These are phyloP conservation scores for Solanum paucissectum DNA, from an alignment of 257 asterid species.

Conservation along the genomic window DNA sequence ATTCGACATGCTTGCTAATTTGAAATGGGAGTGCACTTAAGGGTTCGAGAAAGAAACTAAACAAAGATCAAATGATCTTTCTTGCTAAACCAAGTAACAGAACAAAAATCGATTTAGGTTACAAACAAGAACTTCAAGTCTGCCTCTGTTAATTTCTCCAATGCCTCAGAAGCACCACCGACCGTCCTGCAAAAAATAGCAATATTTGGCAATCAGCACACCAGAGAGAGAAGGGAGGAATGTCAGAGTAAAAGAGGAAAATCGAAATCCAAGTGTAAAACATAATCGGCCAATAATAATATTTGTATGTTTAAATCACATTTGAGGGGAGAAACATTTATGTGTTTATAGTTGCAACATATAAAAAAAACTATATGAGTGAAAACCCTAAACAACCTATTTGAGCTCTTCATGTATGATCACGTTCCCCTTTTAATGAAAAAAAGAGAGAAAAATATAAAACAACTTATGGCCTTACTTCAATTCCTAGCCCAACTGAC, in stretches of 20 bases:
- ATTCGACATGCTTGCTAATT: neutral
- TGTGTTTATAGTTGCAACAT: neutral
- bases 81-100: neutral
- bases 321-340: neutral
- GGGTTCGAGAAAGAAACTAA: neutral
- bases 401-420: neutral
- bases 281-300: neutral
- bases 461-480: neutral
- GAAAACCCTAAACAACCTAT: neutral
- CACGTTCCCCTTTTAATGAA: too few species aligned
- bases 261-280: neutral
- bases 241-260: neutral
- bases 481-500: neutral
- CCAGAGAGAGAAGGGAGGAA: neutral
- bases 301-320: too few species aligned
- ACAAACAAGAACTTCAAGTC: constrained; percentile 69
- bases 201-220: neutral
- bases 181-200: constrained; percentile 44
- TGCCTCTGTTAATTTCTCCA: constrained; percentile 69
- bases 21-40: neutral
- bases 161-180: constrained; percentile 69
- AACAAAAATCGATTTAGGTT: constrained; percentile 9
- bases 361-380: neutral
- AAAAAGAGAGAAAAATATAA: neutral
- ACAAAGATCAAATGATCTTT: neutral